A percentile compares a stretch with the other conserved stretches of the same genome.
Conservation (phyloP, 192 early-diverging fungal genomes). For the Backusella circina region DNA sequence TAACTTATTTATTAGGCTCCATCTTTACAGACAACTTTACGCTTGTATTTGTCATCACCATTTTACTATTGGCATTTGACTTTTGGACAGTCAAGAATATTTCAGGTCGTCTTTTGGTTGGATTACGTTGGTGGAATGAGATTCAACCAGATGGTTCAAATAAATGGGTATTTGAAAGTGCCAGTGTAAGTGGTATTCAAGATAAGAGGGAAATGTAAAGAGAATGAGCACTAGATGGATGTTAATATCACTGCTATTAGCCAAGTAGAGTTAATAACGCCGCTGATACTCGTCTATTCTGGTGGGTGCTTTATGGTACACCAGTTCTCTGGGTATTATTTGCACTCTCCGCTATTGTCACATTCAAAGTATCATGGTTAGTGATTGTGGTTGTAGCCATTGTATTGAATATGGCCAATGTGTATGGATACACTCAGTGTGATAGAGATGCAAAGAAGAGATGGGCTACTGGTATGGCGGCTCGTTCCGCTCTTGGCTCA, state of each 20-base stretch:
- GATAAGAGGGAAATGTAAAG: background rate
- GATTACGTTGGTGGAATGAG: constrained; percentile 99
- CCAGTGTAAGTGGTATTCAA: constrained; percentile 57
- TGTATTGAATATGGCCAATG: constrained; percentile 84
- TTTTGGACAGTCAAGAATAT: constrained; percentile 99
- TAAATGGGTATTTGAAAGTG: constrained; percentile 95
- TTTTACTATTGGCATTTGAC: constrained; percentile 91
- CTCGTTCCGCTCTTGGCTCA: constrained; percentile 42
- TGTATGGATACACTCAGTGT: constrained; percentile 92
- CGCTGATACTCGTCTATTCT: constrained; percentile 92
- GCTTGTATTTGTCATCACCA: constrained; percentile 86
- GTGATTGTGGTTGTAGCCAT: constrained; percentile 86
- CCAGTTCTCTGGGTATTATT: constrained; percentile 83
- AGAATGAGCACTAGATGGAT: background rate
- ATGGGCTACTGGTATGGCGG: constrained; percentile 66
- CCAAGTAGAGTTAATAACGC: constrained; percentile 69
- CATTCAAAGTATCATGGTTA: constrained; percentile 75
- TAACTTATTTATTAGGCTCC: constrained; percentile 83
- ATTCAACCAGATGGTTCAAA: constrained; percentile 93
- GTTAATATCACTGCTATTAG: constrained; percentile 32
- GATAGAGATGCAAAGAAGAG: constrained; percentile 83
- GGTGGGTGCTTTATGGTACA: constrained; percentile 84
- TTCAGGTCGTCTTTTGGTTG: constrained; percentile 92
- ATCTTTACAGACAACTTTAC: constrained; percentile 85
- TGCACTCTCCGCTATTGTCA: constrained; percentile 67